A percentile compares a stretch with the other conserved stretches of the same genome.
Conservation (phyloP, 2,329 filamentous ascomycete species). For the Cercospora sp. region DNA sequence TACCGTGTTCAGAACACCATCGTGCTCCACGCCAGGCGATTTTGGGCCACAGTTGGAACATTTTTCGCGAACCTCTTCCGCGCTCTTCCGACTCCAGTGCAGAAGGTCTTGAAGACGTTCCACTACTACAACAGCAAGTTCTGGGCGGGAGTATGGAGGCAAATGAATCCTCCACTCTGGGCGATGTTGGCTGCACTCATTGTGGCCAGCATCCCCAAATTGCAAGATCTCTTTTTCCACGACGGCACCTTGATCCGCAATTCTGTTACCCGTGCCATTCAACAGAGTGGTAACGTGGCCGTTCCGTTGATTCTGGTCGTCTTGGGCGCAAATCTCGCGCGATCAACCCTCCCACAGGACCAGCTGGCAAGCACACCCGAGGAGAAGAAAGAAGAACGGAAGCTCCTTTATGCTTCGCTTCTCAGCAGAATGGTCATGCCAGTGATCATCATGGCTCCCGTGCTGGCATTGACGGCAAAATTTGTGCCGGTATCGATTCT, state of each 20-base stretch:
- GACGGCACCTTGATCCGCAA: slow-evolving; percentile 89
- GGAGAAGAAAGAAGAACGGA: slow-evolving; percentile 67
- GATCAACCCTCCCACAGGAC: slow-evolving; percentile 77
- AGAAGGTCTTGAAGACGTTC: slow-evolving; percentile 51
- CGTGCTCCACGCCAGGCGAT: slow-evolving; percentile 29
- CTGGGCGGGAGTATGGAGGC: slow-evolving; percentile 73
- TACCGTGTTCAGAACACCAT: slow-evolving; percentile 25
- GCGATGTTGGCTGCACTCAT: slow-evolving; percentile 91
- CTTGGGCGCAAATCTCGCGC: slow-evolving; percentile 87
- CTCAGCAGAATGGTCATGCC: slow-evolving; percentile 90
- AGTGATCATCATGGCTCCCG: slow-evolving; percentile 85
- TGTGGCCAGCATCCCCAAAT: slow-evolving; percentile 79
- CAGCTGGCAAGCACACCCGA: slow-evolving; percentile 66
- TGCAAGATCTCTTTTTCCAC: slow-evolving; percentile 85
- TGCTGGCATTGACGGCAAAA: slow-evolving; percentile 84
- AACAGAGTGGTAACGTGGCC: slow-evolving; percentile 83
- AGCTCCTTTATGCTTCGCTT: slow-evolving; percentile 81
- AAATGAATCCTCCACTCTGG: slow-evolving; percentile 98
- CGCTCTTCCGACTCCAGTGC: slow-evolving; percentile 55
- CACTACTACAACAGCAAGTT: slow-evolving; percentile 53
- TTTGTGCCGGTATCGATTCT: slow-evolving; percentile 90
- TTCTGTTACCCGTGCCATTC: slow-evolving; percentile 84
- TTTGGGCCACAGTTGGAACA: slow-evolving; percentile 36
- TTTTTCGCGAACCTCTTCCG: slow-evolving; percentile 47
- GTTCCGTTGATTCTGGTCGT: slow-evolving; percentile 95